Base-by-base conservation (phyloP, 2,329 filamentous ascomycete genomes). In the Penicillium rolfsii region DNA sequence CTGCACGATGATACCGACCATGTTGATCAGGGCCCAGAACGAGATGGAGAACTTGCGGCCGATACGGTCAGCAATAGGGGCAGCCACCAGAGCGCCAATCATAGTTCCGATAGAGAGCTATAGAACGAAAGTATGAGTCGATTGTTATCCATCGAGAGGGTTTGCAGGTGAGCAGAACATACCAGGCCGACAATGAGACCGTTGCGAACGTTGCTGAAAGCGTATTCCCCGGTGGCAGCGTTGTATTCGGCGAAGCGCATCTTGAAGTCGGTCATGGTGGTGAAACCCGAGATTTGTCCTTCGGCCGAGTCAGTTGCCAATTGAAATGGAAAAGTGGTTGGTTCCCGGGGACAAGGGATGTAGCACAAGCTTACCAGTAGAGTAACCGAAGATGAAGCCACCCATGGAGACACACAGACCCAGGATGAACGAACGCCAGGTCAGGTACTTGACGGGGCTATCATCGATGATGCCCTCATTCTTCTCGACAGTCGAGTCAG, bases 381-480 rank as follows among this genome's bases (percentile, higher is more conserved):
- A 73, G 66, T 80, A 81, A 64, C 79, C 78, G 65, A 81, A 81
- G 59, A 81, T 77, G 67, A 81, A 78, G 62, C 80, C 79, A 64
- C 80, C 79, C 76, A 82, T 81, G 5, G 79, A 81, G 45, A 80
- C 79, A 58, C 80, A 72, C 41, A 81, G 53, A 52, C 78, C 78
- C 62, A 82, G 75, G 60, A 78, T 71, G 61, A 79, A 74, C 0
- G 79, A 77, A 5, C 76, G 74, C 71, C 74, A 74, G 59, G 80
- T 81, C 55, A 81, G 59, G 52, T 78, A 77, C 38, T 74, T 73
- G 63, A 80, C 73, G 14, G 79, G 78, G 50, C 77, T 77, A 45
- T 80, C 76, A 64, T 80, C 77, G 46, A 76, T 64, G 8, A 68
- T 67, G 43, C 58, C 66, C 38, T 65, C 61, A 63, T 75, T 69